Evolutionary conservation across 2,329 filamentous ascomycete species (phyloP), one percentile per base, ranked within the genome.

Genomic region (Chaetomium sp.): DNA sequence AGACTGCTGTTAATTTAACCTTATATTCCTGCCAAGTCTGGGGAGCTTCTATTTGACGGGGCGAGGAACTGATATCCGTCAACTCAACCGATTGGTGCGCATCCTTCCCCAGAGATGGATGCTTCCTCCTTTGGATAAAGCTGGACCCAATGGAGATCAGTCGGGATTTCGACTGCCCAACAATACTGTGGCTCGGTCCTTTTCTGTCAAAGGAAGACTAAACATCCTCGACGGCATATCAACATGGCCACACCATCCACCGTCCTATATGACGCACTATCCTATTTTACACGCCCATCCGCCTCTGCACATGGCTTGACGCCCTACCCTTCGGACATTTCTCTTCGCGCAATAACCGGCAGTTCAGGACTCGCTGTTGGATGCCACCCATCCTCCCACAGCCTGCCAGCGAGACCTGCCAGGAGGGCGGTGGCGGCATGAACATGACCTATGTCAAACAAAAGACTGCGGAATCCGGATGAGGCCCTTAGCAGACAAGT

Each of bases 1-100:
- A 51, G 57, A 9, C 29, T 21, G 16, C 5, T 31, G 60, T 38
- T 62, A 55, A 61, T 61, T 33, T 49, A 23, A 51, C 53, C 9
- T 54, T 62, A 27, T 62, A 57, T 62, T 16, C n/a, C 21, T 62
- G 60, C 60, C 60, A 62, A 62, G 60, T 62, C 53, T 57, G 53
- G 60, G 60, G 53, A 51, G 57, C 21, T 50, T 42, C 55, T 31
- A 62, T 62, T 62, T 57, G 60, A 57, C 23, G 16, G 29, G 53
- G n/a, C 21, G 13, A 21, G 3, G 10, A 19, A 4, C 21, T 62
- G 13, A 25, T 62, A 50, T 62, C 53, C 60, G 53, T 38, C 53
- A 62, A 29, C 29, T 21, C 29, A 57, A 42, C 60, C 60, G 60
- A 62, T 62, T 62, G 60, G 60, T 51, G 53, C 29, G 21, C 12